Evolutionary conservation across 1,284 basidiomycete species (phyloP), one percentile per base, ranked within the genome.

Genomic region (Apiotrichum gracile): DNA sequence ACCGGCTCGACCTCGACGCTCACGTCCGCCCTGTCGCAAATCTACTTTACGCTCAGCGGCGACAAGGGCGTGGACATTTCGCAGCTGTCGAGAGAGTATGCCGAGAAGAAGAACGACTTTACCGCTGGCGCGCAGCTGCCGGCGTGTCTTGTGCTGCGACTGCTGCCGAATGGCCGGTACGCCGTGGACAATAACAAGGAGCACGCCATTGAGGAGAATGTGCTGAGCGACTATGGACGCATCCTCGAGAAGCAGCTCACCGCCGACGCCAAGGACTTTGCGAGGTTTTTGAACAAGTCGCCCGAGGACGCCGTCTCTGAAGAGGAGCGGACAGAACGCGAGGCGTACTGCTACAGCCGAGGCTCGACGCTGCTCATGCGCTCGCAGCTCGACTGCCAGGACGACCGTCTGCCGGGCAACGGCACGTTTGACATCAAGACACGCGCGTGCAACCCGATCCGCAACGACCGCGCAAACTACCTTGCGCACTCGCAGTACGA

Each of bases 381-480:
- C 17, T 96, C 92, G 1, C 94, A 98, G 72, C 80, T 98, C 12
- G 94, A 98, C 70, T 93, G 91, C 64, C 76, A 83, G 1, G 88
- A 97, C 67, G 65, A 75, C 33, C 81, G 88, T 29, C 75, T 98
- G 19, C 93, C 93, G 1, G 90, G 91, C 1, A 85, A 85, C 0
- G 90, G 89, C 25, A 85, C 94, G 0, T 98, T 98, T 63, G 94
- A 98, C 69, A 85, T 98, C 73, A 98, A 98, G 75, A 97, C 94
- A 0, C 82, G 93, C 38, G 92, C 92, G 0, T 87, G 85, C 34
- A 75, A 90, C 33, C 84, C 90, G 1, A 85, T 97, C 45, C 85
- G 94, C 6, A 78, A 88, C 65, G 93, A 98, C 73, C 77, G 87
- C 10, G 79, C 90, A 47, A 97, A 97, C 70, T 88, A 84, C 66